Conservation (phyloP, 371 early-diverging fungal species). For the Mortierella polycephala region DNA sequence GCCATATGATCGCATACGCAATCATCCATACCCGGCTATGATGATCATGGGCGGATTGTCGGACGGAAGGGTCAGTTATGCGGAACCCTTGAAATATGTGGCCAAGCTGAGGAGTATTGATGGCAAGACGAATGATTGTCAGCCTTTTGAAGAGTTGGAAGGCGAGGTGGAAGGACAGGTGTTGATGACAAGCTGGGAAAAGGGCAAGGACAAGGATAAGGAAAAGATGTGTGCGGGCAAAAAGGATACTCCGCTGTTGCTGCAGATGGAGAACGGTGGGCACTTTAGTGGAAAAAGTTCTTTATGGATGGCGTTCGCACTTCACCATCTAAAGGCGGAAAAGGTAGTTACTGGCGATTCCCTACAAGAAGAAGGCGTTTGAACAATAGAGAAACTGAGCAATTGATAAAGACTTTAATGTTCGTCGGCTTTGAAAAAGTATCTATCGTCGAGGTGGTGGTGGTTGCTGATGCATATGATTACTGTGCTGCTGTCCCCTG, state of each 20-base stretch:
- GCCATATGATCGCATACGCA: conserved; percentile 61
- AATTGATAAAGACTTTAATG: no score
- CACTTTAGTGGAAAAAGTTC: conserved; percentile 38
- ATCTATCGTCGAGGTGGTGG: conserved; percentile 1
- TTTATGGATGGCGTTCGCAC: conserved; percentile 52
- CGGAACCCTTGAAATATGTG: conserved; percentile 65
- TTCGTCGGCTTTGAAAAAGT: no score
- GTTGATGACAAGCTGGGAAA: conserved; percentile 1
- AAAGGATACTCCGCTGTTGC: conserved; percentile 51
- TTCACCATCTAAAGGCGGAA: conserved; percentile 29
- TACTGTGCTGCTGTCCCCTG: no score
- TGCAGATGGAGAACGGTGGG: conserved; percentile 56
- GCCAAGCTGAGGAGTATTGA: conserved; percentile 58
- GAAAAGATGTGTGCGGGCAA: conserved; percentile 35
- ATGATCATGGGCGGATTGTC: conserved; percentile 58
- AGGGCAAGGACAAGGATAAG: conserved; percentile 2
- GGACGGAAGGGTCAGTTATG: conserved; percentile 62
- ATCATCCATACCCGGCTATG: conserved; percentile 52
- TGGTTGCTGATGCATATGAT: conserved; percentile 8
- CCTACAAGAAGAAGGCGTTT: no score
- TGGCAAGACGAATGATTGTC: conserved; percentile 48
- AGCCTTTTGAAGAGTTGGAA: conserved; percentile 1
- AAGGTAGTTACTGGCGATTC: conserved; percentile 3
- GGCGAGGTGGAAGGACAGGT: not conserved
- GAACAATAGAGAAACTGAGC: no score